Conservation (phyloP, 148 eudicot species). For the Euryodendron excelsum region DNA sequence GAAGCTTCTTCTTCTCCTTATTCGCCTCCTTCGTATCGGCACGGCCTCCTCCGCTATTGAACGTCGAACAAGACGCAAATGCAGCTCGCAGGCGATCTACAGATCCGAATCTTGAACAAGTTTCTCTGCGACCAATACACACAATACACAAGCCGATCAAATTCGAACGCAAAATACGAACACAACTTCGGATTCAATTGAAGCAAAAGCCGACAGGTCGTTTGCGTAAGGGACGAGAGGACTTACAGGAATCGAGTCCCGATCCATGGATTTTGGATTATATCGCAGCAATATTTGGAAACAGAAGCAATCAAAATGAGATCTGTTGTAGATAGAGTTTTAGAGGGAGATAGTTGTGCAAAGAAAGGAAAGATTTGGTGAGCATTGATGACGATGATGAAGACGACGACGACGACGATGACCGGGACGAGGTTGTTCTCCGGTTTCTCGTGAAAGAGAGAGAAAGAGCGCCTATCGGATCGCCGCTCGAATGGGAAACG, state of each 20-base stretch:
- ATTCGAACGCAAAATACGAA: not conserved
- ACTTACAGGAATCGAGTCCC: not conserved
- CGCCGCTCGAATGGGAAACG: constrained; percentile 21
- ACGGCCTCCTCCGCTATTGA: constrained; percentile 20
- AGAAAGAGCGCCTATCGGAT: constrained; percentile 17
- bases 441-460: constrained; percentile 31
- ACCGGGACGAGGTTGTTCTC: not conserved
- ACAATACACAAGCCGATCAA: not conserved
- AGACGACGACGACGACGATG: constrained; percentile 11
- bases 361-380: not conserved
- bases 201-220: too few species aligned
- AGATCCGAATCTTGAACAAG: constrained; percentile 15
- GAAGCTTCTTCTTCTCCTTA: constrained; percentile 68
- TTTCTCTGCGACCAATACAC: constrained; percentile 11
- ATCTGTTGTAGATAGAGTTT: not conserved
- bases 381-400: constrained; percentile 8
- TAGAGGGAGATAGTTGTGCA: not conserved
- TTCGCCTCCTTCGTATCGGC: not conserved
- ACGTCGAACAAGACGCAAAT: constrained; percentile 34
- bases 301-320: not conserved
- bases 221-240: not conserved
- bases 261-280: constrained; percentile 12
- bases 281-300: not conserved
- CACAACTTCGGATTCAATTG: not conserved
- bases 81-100: constrained; percentile 25